Evolutionary conservation across 345 rosid genomes (phyloP), one percentile per base, ranked within the genome.

Genomic region (Populus euphratica): DNA sequence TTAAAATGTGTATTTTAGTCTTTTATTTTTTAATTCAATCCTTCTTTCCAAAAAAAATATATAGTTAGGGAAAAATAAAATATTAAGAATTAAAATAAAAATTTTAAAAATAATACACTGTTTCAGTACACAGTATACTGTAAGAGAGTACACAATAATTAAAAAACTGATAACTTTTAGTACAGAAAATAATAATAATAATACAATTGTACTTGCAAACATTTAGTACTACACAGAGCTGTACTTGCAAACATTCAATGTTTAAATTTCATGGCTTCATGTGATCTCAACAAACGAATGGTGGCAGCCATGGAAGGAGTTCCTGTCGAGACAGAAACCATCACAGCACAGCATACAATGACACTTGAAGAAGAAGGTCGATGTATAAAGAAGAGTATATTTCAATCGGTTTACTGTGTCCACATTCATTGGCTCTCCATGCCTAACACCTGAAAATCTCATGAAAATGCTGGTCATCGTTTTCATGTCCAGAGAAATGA

Each of bases 91-190:
- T 31, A 33, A 33, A 33, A 33, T 33, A 33, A 33, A 33, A 33
- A 33, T 0, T 33, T 33, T 5, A 33, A 33, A 33, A 33, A 33
- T 33, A 33, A 33, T 33, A 33, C 36, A 4, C 36, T 4, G 5
- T 0, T 33, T 1, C 5, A 4, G 36, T 0, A 4, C 5, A 0
- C 5, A 33, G 5, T 4, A 33, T 33, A 33, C 0, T 33, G 5
- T 4, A 33, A 33, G 36, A 33, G 5, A 33, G 36, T 33, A 33
- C 36, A 33, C 5, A 33, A 33, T 33, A 33, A 33, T 33, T 33
- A 33, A 33, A 33, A 33, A 33, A 5, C 0, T 27, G 5, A 33
- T 33, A 33, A 33, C 36, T 33, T 33, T 33, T 33, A 33, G 5
- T 33, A 33, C 36, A 33, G 36, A 0, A 33, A 33, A 33, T 33